Percentiles rank a stretch among this genome's conserved stretches.
These are phyloP conservation scores for Tremella yokohamensis DNA, from an alignment of 768 basidiomycete species.

Conservation along the genomic window DNA sequence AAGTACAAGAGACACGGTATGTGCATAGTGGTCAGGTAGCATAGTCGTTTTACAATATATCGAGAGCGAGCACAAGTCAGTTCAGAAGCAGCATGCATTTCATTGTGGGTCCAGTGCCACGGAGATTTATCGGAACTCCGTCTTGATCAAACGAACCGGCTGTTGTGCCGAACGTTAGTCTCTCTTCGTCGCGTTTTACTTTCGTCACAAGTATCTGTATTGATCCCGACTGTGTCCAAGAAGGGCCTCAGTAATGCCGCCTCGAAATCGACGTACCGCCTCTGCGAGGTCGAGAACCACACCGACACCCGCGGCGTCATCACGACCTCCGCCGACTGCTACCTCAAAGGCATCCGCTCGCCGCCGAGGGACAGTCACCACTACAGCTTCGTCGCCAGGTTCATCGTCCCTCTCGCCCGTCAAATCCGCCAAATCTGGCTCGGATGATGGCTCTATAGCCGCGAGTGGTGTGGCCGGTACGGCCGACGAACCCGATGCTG, in stretches of 20 bases:
- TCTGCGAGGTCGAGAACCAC: background rate
- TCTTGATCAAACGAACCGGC: too few species aligned
- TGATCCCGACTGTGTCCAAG: too few species aligned
- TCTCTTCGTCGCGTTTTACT: too few species aligned
- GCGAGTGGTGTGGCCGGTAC: background rate
- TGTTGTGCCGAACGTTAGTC: too few species aligned
- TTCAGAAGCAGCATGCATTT: slow-evolving; percentile 33
- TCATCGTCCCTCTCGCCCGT: slow-evolving; percentile 31
- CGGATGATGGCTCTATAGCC: slow-evolving; percentile 5
- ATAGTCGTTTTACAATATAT: too few species aligned
- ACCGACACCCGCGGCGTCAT: background rate
- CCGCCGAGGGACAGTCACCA: too few species aligned
- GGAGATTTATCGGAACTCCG: slow-evolving; percentile 16
- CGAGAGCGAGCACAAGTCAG: too few species aligned
- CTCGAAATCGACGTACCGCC: background rate
- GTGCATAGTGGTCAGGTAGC: too few species aligned
- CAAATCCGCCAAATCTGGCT: slow-evolving; percentile 14
- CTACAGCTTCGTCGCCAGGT: slow-evolving; percentile 8
- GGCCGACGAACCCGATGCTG: slow-evolving; percentile 5
- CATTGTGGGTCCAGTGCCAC: slow-evolving; percentile 38
- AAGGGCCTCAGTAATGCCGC: slow-evolving; percentile 1
- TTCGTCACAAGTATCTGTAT: too few species aligned
- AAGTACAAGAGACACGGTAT: too few species aligned
- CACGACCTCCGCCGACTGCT: background rate
- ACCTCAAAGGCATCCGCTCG: background rate